A percentile compares a stretch with the other conserved stretches of the same genome.
phyloP scores from a whole-genome alignment of 2,329 filamentous ascomycete species.

The Fusarium sp. region DNA sequence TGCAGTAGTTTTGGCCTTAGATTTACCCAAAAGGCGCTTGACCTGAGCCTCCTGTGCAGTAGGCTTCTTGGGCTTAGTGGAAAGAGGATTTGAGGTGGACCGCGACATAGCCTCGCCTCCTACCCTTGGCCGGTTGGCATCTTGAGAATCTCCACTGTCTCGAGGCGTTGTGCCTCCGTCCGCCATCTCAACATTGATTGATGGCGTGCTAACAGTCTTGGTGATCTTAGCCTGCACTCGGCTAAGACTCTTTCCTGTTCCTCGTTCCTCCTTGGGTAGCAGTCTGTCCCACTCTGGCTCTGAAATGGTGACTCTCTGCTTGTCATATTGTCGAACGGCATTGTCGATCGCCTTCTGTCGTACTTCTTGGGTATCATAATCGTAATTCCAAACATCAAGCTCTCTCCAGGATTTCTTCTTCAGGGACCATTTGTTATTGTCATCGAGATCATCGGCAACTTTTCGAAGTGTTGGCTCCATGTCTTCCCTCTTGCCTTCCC shows the following conservation, averaged over 20 bases:
- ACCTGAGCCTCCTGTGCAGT: slow-evolving; percentile 66
- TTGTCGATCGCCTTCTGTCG: slow-evolving; percentile 72
- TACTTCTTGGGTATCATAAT: slow-evolving; percentile 65
- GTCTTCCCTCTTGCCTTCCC: slow-evolving; percentile 65
- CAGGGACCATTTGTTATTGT: slow-evolving; percentile 66
- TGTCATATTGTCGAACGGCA: slow-evolving; percentile 70
- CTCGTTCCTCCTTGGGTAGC: slow-evolving; percentile 68
- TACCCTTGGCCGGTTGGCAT: slow-evolving; percentile 48
- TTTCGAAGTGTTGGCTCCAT: slow-evolving; percentile 68
- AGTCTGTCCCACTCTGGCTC: slow-evolving; percentile 73
- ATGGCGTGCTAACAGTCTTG: slow-evolving; percentile 61
- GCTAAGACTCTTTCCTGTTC: slow-evolving; percentile 70
- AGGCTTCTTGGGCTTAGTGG: slow-evolving; percentile 68
- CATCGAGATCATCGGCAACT: slow-evolving; percentile 65
- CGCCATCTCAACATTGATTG: slow-evolving; percentile 63
- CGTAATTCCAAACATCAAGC: slow-evolving; percentile 72
- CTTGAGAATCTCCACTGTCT: slow-evolving; percentile 52
- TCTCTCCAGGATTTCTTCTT: slow-evolving; percentile 72
- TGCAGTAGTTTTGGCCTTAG: slow-evolving; percentile 53
- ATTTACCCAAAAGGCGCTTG: slow-evolving; percentile 63
- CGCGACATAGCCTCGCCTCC: slow-evolving; percentile 61
- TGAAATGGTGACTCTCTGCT: slow-evolving; percentile 65
- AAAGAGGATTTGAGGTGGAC: slow-evolving; percentile 64
- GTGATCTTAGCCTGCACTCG: slow-evolving; percentile 71
- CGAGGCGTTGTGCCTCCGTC: slow-evolving; percentile 60